Conservation (phyloP, 2,329 filamentous ascomycete species). For the Dothistroma septosporum region DNA sequence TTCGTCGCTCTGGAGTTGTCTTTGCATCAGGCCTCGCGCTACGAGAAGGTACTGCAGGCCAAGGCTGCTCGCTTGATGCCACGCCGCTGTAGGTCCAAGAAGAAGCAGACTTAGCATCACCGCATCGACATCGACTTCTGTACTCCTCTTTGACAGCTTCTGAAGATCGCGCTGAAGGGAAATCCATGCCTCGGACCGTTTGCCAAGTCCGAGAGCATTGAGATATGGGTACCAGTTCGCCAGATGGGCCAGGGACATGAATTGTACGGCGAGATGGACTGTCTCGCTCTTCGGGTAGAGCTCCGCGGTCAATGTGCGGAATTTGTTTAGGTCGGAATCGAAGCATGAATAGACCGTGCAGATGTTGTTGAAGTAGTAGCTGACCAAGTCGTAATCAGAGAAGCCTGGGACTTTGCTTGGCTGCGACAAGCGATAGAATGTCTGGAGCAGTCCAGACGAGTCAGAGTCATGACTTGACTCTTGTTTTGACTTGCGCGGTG, state of each 20-base stretch:
- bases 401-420: slow-evolving; percentile 30
- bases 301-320: slow-evolving; percentile 55
- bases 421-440: slow-evolving; percentile 24
- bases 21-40: slow-evolving; percentile 42
- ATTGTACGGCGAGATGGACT: slow-evolving; percentile 49
- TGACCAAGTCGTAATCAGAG: slow-evolving; percentile 47
- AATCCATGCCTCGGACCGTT: slow-evolving; percentile 51
- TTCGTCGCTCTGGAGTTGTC: slow-evolving; percentile 41
- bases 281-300: slow-evolving; percentile 57
- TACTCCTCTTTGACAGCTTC: slow-evolving; percentile 40
- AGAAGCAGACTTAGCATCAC: slow-evolving; percentile 56
- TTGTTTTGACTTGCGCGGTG: neutral
- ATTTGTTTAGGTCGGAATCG: slow-evolving; percentile 59
- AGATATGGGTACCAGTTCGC: slow-evolving; percentile 56
- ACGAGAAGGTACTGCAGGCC: slow-evolving; percentile 52
- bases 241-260: slow-evolving; percentile 60
- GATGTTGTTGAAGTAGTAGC: slow-evolving; percentile 62
- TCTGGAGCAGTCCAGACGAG: slow-evolving; percentile 19
- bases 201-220: slow-evolving; percentile 47
- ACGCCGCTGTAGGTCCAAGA: slow-evolving; percentile 57
- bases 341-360: slow-evolving; percentile 61
- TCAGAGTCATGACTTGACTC: neutral
- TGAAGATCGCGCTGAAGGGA: slow-evolving; percentile 49
- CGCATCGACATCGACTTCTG: slow-evolving; percentile 41
- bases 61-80: slow-evolving; percentile 55